Base-by-base conservation (phyloP, 805 yeast species). In the Candida nitratophila region DNA sequence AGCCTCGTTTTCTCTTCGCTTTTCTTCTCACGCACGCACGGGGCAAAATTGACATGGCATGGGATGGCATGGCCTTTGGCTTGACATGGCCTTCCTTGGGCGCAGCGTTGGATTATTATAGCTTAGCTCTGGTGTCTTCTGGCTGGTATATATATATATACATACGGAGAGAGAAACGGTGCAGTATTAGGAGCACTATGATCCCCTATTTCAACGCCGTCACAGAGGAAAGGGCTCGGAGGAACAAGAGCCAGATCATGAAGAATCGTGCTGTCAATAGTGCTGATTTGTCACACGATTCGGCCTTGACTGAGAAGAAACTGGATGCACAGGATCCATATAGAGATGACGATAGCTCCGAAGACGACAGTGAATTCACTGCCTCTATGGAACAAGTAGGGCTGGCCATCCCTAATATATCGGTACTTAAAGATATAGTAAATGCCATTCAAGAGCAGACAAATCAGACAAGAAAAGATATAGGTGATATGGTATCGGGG, bases 301-400 rank as follows among this genome's bases (percentile, higher is more conserved):
- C n/a, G n/a, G n/a, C n/a, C n/a, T n/a, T n/a, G n/a, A n/a, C n/a
- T n/a, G n/a, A n/a, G n/a, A n/a, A n/a, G 27, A 24, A 24, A 24
- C 10, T 10, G 6, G 36, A n/a, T n/a, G n/a, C n/a, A n/a, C n/a
- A n/a, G n/a, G 36, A 4, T 33, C 6, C 17, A n/a, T 6, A 37
- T 12, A 20, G 33, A 4, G 52, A 52, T 17, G 49, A 47, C 2
- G 55, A 51, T 19, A 19, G 35, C 19, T n/a, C 24, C n/a, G 45
- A 64, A 12, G 56, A 63, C 12, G 70, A 57, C 26, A 58, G 70
- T 51, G 70, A 74, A 0, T 50, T 77, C 30, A 65, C 76, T 0
- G 65, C 61, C 20, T 76, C 76, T 10, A 57, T 79, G 41, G 78
- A 79, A 43, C 73, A 68, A 47, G 73, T 79, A 16, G 85, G 85